Evolutionary conservation across 1,284 basidiomycete species (phyloP), one percentile per base, ranked within the genome.

Genomic region (Microbotryomycetes sp.): DNA sequence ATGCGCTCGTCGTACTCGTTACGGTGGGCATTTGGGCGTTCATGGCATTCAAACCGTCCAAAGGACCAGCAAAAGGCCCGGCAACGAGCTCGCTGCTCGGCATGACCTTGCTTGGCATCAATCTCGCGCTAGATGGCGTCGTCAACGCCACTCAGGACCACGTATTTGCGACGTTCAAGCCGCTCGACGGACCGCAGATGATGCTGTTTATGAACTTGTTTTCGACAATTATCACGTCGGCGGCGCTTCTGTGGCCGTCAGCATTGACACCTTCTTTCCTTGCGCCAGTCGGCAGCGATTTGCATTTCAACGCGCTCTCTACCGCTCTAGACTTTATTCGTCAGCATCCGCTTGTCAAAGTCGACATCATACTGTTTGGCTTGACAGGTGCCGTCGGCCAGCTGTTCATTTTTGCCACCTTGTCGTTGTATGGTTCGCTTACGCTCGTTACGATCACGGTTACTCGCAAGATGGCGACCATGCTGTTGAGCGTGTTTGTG

Each of bases 121-220:
- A 97, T 78, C 82, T 98, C 27, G 77, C 88, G 21, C 81, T 98
- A 52, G 96, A 99, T 75, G 96, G 96, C 24, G 85, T 89, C 45
- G 89, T 88, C 59, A 97, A 98, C 78, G 90, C 90, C n/a, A 97
- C 93, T 2, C 96, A 99, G 76, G 96, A 99, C 75, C 89, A 97
- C 77, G 88, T 98, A 64, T 98, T 99, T 75, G 79, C 83, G 45
- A 78, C 80, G 24, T 84, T 85, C 76, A 74, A 68, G 47, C 81
- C 82, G 45, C 83, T 93, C 23, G 84, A 86, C 0, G 96, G 96
- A 4, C 92, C 96, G 74, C 94, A 99, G 75, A 97, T 99, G 92
- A 98, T 99, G 96, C 86, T 98, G 74, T 94, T 86, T 83, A 97
- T 97, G 76, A 94, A 94, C 75, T 72, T 86, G 29, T 86, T 91